Percentiles rank a stretch among this genome's conserved stretches.
Evolutionary conservation across 495 filamentous ascomycete species (phyloP).

Genomic region (Cladorrhinum samala): DNA sequence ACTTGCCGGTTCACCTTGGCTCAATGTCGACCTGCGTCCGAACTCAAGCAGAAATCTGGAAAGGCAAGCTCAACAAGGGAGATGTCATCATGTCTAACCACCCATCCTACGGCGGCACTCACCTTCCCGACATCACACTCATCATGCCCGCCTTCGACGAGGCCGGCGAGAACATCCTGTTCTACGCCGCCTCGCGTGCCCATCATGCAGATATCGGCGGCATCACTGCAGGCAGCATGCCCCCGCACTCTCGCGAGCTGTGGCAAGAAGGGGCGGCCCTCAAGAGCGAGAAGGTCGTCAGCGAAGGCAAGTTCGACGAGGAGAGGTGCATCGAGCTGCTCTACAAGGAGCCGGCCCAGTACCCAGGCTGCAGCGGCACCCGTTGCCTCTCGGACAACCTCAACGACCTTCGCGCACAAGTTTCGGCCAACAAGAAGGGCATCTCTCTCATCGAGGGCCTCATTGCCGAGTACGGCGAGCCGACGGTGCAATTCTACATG

Average conservation of each 20-base stretch:
- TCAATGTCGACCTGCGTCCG: slow-evolving; percentile 92
- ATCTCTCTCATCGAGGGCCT: slow-evolving; percentile 81
- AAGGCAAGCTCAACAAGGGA: slow-evolving; percentile 77
- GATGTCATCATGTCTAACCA: slow-evolving; percentile 97
- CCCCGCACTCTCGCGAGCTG: slow-evolving; percentile 85
- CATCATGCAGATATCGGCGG: slow-evolving; percentile 98
- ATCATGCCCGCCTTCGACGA: slow-evolving; percentile 82
- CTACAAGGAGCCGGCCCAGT: slow-evolving; percentile 74
- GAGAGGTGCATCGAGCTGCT: slow-evolving; percentile 77
- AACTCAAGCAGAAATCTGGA: slow-evolving; percentile 90
- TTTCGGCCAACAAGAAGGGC: slow-evolving; percentile 93
- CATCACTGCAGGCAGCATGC: slow-evolving; percentile 94
- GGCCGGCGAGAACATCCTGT: slow-evolving; percentile 78
- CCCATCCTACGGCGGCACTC: slow-evolving; percentile 79
- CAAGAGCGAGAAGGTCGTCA: slow-evolving; percentile 90
- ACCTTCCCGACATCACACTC: slow-evolving; percentile 88
- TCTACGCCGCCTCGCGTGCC: slow-evolving; percentile 92
- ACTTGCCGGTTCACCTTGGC: slow-evolving; percentile 87
- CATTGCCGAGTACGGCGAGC: slow-evolving; percentile 84
- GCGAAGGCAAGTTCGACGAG: slow-evolving; percentile 84
- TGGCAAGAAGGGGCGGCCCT: slow-evolving; percentile 94
- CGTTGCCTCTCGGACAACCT: slow-evolving; percentile 89
- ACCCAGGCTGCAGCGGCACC: slow-evolving; percentile 83
- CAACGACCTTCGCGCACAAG: slow-evolving; percentile 92
- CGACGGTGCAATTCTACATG: slow-evolving; percentile 96